A percentile compares a stretch with the other conserved stretches of the same genome.
Conservation (phyloP, 352 stramenopile genomes). For the Thalassiosira hispida region DNA sequence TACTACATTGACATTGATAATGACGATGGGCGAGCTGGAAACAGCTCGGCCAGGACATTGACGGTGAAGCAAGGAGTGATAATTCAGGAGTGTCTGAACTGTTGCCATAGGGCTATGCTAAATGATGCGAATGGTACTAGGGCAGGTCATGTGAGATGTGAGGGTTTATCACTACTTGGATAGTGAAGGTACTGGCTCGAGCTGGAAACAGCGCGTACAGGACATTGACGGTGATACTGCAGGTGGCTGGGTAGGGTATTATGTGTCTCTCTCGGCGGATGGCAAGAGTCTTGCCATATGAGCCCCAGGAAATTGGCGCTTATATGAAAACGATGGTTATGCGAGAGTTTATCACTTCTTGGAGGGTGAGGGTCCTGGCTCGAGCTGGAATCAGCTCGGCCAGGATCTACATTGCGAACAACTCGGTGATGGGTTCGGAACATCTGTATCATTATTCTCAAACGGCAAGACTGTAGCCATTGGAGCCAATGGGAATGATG, state of each 20-base stretch:
- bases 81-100: constrained; percentile 1
- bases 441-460: constrained; percentile 1
- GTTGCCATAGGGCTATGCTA: constrained; percentile 33
- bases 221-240: constrained; percentile 11
- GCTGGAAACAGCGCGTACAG: constrained; percentile 26
- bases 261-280: constrained; percentile 30
- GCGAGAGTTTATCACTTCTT: constrained; percentile 7
- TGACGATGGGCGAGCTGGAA: constrained; percentile 21
- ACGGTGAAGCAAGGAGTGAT: constrained; percentile 22
- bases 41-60: constrained; percentile 22
- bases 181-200: background rate
- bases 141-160: background rate
- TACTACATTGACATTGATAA: no score
- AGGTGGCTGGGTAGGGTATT: constrained; percentile 12
- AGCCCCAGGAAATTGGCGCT: background rate
- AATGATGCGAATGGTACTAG: background rate
- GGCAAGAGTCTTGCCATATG: constrained; percentile 22
- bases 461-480: constrained; percentile 6
- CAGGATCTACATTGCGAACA: background rate
- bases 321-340: constrained; percentile 1
- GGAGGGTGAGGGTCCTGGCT: background rate
- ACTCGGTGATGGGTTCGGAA: constrained; percentile 2
- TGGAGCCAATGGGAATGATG: constrained; percentile 1
- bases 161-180: background rate
- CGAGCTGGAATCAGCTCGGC: constrained; percentile 6